phyloP scores from a whole-genome alignment of 768 basidiomycete genomes.

The Tylopilus felleus region DNA sequence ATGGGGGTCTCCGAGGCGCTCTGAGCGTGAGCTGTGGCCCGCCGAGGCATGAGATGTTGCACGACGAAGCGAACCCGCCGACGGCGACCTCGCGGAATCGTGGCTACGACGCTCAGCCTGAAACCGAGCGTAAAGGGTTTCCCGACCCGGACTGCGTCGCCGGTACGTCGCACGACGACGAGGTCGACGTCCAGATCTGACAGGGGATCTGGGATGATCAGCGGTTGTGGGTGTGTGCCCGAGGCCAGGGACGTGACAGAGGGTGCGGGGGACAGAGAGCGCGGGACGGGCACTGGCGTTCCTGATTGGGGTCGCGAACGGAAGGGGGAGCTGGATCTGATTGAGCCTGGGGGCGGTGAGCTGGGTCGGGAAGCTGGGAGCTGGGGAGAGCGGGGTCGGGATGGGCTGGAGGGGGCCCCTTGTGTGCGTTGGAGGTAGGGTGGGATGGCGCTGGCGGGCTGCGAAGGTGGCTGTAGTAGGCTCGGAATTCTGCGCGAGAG shows the following conservation, averaged over 20 bases:
- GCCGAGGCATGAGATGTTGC: slow-evolving; percentile 59
- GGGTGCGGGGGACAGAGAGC: slow-evolving; percentile 33
- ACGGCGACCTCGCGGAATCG: slow-evolving; percentile 33
- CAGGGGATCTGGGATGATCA: slow-evolving; percentile 15
- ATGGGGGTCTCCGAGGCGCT: slow-evolving; percentile 3
- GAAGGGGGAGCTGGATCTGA: slow-evolving; percentile 45
- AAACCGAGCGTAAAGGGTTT: slow-evolving; percentile 59
- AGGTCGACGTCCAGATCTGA: slow-evolving; percentile 57
- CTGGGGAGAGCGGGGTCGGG: slow-evolving; percentile 60
- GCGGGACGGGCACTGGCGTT: slow-evolving; percentile 22
- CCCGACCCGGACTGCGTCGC: slow-evolving; percentile 44
- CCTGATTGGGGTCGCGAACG: slow-evolving; percentile 30
- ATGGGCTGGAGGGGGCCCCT: slow-evolving; percentile 35
- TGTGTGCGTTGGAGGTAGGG: slow-evolving; percentile 65
- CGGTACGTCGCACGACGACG: slow-evolving; percentile 48
- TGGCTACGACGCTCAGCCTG: slow-evolving; percentile 48
- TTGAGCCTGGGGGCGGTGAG: slow-evolving; percentile 49
- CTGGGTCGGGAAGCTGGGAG: slow-evolving; percentile 48
- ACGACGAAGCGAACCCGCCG: slow-evolving; percentile 54
- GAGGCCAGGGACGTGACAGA: slow-evolving; percentile 18
- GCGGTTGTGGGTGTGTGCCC: slow-evolving; percentile 19
- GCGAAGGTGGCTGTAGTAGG: slow-evolving; percentile 34
- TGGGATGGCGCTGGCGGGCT: slow-evolving; percentile 70
- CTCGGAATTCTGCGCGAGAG: slow-evolving; percentile 78
- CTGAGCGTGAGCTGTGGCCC: slow-evolving; percentile 15